Evolutionary conservation across 139 green algal species (phyloP), one percentile per base, ranked within the genome.

Genomic region (Chlorella ohadii): DNA sequence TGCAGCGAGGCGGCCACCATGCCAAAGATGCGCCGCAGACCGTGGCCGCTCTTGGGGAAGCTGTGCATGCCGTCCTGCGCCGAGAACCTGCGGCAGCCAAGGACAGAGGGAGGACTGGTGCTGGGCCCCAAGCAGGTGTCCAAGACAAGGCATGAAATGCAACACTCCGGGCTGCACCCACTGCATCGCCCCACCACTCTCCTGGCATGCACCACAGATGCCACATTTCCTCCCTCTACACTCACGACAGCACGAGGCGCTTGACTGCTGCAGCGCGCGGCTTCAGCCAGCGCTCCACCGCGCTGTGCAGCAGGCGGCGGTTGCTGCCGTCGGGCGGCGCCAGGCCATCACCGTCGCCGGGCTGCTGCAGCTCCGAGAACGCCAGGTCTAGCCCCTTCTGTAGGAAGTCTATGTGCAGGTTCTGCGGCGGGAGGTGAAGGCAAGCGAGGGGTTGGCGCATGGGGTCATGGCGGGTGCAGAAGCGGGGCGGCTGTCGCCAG

Each of bases 201-300:
- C 34, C 13, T 16, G 4, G 7, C 57, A 65, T 28, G 20, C 20
- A 65, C 57, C 57, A 25, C n/a, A n/a, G n/a, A n/a, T 65, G 57
- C 57, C 57, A 27, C 20, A 27, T 3, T 12, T 6, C 19, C 20
- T 28, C 57, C 20, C 57, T 3, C 57, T 28, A 27, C 20, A 67
- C 79, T 84, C 51, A 84, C 79, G 56, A 79, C 17, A 85, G 55
- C 36, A 85, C 56, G 36, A 85, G 68, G 4, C 55, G 33, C 56
- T 79, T 85, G 51, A 85, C 31, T 1, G 80, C 68, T 3, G 68
- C 55, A 0, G 80, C 68, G 20, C 80, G 80, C 15, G 80, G 80
- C 36, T 41, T 25, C 2, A 85, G 51, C 80, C 80, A 85, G 28
- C 36, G 34, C 68, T 85, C 80, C 27, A 85, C 68, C 7, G 80